These are phyloP conservation scores for Ogataea kodamae DNA, from an alignment of 805 yeast species.

Conservation along the genomic window DNA sequence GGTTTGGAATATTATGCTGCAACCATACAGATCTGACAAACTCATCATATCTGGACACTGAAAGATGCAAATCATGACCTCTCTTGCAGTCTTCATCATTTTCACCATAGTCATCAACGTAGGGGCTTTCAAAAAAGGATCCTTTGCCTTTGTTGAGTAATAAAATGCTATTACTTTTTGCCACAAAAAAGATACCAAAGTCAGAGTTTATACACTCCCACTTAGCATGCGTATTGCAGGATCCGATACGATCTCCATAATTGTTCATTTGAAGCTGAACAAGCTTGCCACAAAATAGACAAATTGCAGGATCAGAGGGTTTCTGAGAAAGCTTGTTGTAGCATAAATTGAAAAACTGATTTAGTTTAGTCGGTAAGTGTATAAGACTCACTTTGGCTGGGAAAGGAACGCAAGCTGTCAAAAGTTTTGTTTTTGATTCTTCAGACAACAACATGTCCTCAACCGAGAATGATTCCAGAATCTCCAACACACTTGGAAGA, in stretches of 20 bases:
- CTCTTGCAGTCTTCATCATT: slow-evolving; percentile 68
- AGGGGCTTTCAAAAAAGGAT: slow-evolving; percentile 80
- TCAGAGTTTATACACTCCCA: slow-evolving; percentile 59
- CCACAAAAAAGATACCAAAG: slow-evolving; percentile 69
- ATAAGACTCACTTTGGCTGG: slow-evolving; percentile 65
- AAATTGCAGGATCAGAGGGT: slow-evolving; percentile 75
- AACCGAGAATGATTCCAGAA: slow-evolving; percentile 18
- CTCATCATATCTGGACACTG: slow-evolving; percentile 58
- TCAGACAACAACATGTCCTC: slow-evolving; percentile 14
- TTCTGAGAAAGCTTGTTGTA: slow-evolving; percentile 43
- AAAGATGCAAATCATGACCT: slow-evolving; percentile 68
- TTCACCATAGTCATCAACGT: slow-evolving; percentile 83
- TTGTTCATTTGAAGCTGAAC: slow-evolving; percentile 64
- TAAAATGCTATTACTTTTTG: slow-evolving; percentile 62
- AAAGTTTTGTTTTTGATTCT: slow-evolving; percentile 12
- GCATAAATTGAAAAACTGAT: slow-evolving; percentile 61
- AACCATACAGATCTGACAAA: slow-evolving; percentile 70
- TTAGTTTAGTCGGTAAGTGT: slow-evolving; percentile 63
- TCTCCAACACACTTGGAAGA: slow-evolving; percentile 38
- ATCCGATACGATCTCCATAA: slow-evolving; percentile 58
- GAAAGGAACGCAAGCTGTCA: slow-evolving; percentile 41
- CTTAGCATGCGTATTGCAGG: slow-evolving; percentile 70
- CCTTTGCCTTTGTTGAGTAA: slow-evolving; percentile 74
- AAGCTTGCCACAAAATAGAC: slow-evolving; percentile 74
- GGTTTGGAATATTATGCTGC: slow-evolving; percentile 71